These are phyloP conservation scores for Fraxinus xanthoxyloides DNA, from an alignment of 305 asterid species.

Conservation along the genomic window DNA sequence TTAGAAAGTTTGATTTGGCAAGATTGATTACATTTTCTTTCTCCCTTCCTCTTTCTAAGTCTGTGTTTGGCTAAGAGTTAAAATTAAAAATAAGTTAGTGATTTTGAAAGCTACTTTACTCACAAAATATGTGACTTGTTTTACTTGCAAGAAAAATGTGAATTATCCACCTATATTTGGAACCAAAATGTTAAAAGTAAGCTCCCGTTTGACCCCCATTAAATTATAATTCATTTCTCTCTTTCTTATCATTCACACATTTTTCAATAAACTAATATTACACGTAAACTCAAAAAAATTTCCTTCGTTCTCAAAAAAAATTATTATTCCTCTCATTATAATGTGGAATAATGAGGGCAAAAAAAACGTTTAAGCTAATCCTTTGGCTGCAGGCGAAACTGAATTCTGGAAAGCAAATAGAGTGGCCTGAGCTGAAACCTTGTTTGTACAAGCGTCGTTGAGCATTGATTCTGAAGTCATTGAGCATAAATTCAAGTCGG, in stretches of 20 bases:
- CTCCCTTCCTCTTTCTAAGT: not conserved
- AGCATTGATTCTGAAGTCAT: not conserved
- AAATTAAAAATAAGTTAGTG: not conserved
- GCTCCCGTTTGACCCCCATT: too few species aligned
- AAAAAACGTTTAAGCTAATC: too few species aligned
- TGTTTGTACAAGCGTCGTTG: conserved; percentile 89
- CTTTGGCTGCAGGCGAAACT: conserved; percentile 39
- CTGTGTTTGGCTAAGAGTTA: not conserved
- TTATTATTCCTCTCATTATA: too few species aligned
- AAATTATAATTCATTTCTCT: too few species aligned
- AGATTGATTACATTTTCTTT: not conserved
- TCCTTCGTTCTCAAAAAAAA: too few species aligned
- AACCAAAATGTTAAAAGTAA: not conserved
- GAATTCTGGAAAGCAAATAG: conserved; percentile 37
- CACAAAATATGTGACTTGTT: not conserved
- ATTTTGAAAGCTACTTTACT: too few species aligned
- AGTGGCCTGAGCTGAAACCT: conserved; percentile 93
- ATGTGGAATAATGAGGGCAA: too few species aligned
- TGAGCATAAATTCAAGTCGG: too few species aligned
- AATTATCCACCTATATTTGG: not conserved
- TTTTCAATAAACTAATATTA: too few species aligned
- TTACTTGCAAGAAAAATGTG: not conserved
- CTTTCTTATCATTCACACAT: too few species aligned
- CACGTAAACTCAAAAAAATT: too few species aligned
- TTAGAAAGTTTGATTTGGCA: not conserved